Conservation (phyloP, 1,139 yeast species). For the Lodderomyces jiufengensis region DNA sequence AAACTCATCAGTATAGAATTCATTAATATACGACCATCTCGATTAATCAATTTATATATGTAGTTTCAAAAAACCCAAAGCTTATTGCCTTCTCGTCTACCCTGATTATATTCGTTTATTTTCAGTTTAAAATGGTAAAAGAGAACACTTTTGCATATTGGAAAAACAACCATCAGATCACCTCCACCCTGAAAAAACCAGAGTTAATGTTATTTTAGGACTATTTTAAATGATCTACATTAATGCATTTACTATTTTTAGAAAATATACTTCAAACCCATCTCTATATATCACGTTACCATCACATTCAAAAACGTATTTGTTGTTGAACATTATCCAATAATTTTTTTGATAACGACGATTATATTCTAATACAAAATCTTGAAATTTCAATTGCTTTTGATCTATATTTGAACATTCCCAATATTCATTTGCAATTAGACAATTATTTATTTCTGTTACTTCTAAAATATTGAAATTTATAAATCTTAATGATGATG, state of each 20-base stretch:
- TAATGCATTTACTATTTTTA: slow-evolving; percentile 10
- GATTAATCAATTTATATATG: too few species aligned
- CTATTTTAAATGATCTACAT: slow-evolving; percentile 42
- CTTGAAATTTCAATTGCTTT: slow-evolving; percentile 10
- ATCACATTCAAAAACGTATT: slow-evolving; percentile 11
- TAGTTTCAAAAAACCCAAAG: slow-evolving; percentile 23
- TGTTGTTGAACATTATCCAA: slow-evolving; percentile 12
- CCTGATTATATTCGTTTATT: slow-evolving; percentile 53
- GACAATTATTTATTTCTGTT: slow-evolving; percentile 9
- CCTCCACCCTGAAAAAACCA: slow-evolving; percentile 47
- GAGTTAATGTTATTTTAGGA: slow-evolving; percentile 31
- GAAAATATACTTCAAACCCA: slow-evolving; percentile 12
- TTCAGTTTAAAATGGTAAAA: slow-evolving; percentile 48
- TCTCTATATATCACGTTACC: slow-evolving; percentile 12
- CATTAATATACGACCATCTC: neutral
- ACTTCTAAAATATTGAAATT: slow-evolving; percentile 9
- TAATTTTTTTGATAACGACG: slow-evolving; percentile 8
- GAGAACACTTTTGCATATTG: slow-evolving; percentile 48
- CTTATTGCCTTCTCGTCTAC: slow-evolving; percentile 50
- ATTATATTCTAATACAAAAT: slow-evolving; percentile 12
- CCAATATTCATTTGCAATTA: slow-evolving; percentile 13
- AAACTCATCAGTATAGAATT: neutral
- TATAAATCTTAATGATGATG: slow-evolving; percentile 6
- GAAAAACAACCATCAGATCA: slow-evolving; percentile 36
- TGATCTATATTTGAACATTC: slow-evolving; percentile 6